Evolutionary conservation across 2,329 filamentous ascomycete species (phyloP).

Genomic region (Akanthomyces uredinophilus): DNA sequence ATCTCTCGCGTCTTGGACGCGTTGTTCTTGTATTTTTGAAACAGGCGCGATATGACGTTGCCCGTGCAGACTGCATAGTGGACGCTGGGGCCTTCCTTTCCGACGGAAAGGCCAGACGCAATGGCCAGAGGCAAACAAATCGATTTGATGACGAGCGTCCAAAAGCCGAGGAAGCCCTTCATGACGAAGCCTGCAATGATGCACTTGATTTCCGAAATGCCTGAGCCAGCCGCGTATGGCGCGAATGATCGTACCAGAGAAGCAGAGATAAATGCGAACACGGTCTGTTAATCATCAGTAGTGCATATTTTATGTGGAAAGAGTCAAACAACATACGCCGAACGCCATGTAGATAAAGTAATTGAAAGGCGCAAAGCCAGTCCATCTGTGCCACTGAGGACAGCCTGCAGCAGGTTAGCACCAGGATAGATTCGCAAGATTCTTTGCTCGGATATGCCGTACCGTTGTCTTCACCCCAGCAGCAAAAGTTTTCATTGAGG

Average conservation of each 20-base stretch:
- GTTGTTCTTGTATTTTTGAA: constrained; percentile 86
- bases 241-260: constrained; percentile 85
- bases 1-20: constrained; percentile 95
- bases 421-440: background rate
- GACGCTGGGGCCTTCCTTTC: constrained; percentile 97
- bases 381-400: constrained; percentile 85
- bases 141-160: constrained; percentile 92
- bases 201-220: constrained; percentile 98
- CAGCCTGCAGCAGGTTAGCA: constrained; percentile 55
- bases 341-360: constrained; percentile 86
- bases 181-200: constrained; percentile 99
- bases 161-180: constrained; percentile 92
- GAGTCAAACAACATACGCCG: constrained; percentile 49
- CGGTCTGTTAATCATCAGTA: constrained; percentile 41
- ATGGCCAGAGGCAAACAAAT: constrained; percentile 87
- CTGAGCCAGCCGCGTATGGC: constrained; percentile 91
- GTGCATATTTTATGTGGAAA: background rate
- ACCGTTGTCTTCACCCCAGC: constrained; percentile 90
- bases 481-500: constrained; percentile 95
- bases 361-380: constrained; percentile 68
- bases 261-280: constrained; percentile 79
- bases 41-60: constrained; percentile 90
- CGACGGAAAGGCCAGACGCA: constrained; percentile 87
- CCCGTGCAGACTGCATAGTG: constrained; percentile 97
- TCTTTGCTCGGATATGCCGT: constrained; percentile 19